Evolutionary conservation across 371 early-diverging fungal species (phyloP), one percentile per base, ranked within the genome.

Genomic region (Mortierella sp.): DNA sequence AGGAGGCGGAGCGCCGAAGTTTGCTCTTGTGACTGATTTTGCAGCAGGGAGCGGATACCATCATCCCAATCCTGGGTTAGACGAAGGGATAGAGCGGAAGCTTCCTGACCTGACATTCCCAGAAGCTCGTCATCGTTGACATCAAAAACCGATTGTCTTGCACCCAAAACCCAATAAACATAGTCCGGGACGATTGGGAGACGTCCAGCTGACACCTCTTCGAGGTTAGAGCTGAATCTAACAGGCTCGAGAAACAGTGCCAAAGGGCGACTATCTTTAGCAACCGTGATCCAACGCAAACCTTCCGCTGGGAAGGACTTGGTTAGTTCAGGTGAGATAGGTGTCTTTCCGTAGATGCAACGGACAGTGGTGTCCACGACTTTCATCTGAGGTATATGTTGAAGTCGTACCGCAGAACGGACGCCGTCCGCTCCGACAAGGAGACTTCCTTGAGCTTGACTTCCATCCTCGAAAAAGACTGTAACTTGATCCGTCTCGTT

Each of bases 391-490:
- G 70, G 63, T 24, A 70, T 0, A 1, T 28, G 35, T 32, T 70
- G 70, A 28, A 57, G 20, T n/a, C 70, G 62, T 26, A 70, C 70
- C 8, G 63, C 62, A 12, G 73, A 78, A 47, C 61, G 66, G 30
- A 66, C 60, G 0, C 77, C 72, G 30, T 77, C 77, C 1, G 72
- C 71, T 18, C 59, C 77, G 6, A 77, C 68, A 22, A 77, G 52
- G 10, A 77, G 55, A 14, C 47, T 8, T 0, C 76, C 76, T 43
- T n/a, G 32, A 0, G 58, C 76, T n/a, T 47, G 58, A 0, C 76
- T 69, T 14, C 81, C 83, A 49, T 85, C 87, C 3, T 72, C 69
- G 55, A 87, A 85, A 3, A 51, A 61, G 39, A 71, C 84, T 26
- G 43, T 63, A n/a, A 86, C 71, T 40, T 68, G 66, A 64, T 69